phyloP scores from a whole-genome alignment of 108 stramenopile species.

The Aurantiochytrium sp. region DNA sequence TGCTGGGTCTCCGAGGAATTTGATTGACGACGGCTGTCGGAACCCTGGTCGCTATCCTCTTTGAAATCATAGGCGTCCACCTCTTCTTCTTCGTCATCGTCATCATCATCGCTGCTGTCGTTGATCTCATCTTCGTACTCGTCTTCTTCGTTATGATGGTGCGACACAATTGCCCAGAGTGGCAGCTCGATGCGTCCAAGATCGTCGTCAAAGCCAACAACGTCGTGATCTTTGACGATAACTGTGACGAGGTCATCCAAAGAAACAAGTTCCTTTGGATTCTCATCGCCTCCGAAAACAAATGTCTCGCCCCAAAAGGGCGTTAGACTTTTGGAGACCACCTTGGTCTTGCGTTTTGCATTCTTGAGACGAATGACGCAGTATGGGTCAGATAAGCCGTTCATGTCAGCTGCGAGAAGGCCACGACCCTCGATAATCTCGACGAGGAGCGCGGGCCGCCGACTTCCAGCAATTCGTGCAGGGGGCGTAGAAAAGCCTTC shows the following conservation, averaged over 20 bases:
- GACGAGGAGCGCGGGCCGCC: background rate
- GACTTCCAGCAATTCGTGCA: background rate
- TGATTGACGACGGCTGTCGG: too few species aligned
- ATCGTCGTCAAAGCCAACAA: background rate
- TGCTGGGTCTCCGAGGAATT: too few species aligned
- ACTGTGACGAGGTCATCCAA: background rate
- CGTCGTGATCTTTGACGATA: background rate
- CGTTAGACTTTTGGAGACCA: background rate
- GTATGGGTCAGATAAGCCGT: conserved; percentile 4
- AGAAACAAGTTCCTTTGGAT: background rate
- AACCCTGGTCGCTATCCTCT: too few species aligned
- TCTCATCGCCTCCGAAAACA: background rate
- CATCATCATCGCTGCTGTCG: background rate
- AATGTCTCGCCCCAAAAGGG: background rate
- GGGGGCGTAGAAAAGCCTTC: background rate
- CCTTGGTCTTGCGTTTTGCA: background rate
- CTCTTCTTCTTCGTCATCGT: background rate
- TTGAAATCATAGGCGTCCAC: too few species aligned
- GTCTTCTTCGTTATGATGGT: background rate
- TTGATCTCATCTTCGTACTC: background rate
- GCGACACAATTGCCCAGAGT: background rate
- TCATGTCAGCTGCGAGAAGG: background rate
- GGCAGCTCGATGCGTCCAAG: background rate
- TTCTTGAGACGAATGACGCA: background rate
- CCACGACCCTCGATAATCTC: background rate